Evolutionary conservation across 345 rosid genomes (phyloP).

Genomic region (Sonneratia caseolaris): DNA sequence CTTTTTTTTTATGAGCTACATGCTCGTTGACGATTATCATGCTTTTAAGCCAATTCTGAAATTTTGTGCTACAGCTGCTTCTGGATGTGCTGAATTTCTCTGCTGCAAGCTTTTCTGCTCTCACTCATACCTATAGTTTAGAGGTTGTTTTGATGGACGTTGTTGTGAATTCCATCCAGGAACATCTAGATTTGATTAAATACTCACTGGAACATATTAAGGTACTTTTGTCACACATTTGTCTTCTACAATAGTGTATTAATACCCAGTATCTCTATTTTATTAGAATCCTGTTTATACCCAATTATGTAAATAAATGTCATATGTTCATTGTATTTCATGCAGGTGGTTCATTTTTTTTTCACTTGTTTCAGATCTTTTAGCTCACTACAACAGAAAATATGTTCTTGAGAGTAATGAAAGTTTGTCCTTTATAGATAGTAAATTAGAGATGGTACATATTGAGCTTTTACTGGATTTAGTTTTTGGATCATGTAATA

Average conservation of each 20-base stretch:
- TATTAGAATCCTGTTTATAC: not conserved
- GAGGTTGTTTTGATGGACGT: slow-evolving; percentile 27
- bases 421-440: not conserved
- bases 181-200: slow-evolving; percentile 52
- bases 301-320: not conserved
- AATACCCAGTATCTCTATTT: not conserved
- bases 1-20: not conserved
- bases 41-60: slow-evolving; percentile 5
- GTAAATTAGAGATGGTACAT: not conserved
- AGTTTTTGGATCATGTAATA: not conserved
- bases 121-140: slow-evolving; percentile 29
- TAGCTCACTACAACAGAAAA: not conserved
- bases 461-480: not conserved
- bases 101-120: slow-evolving; percentile 41
- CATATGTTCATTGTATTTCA: not conserved
- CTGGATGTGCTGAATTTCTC: slow-evolving; percentile 49
- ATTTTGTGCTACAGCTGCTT: slow-evolving; percentile 58
- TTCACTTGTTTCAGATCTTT: not conserved
- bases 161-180: slow-evolving; percentile 46
- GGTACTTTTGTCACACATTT: slow-evolving; percentile 32
- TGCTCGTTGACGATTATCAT: not conserved
- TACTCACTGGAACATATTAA: slow-evolving; percentile 38
- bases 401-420: not conserved
- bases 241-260: not conserved
- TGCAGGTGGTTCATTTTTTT: not conserved